Evolutionary conservation across 352 stramenopile genomes (phyloP).

Genomic region (Globisporangium camurandrum): DNA sequence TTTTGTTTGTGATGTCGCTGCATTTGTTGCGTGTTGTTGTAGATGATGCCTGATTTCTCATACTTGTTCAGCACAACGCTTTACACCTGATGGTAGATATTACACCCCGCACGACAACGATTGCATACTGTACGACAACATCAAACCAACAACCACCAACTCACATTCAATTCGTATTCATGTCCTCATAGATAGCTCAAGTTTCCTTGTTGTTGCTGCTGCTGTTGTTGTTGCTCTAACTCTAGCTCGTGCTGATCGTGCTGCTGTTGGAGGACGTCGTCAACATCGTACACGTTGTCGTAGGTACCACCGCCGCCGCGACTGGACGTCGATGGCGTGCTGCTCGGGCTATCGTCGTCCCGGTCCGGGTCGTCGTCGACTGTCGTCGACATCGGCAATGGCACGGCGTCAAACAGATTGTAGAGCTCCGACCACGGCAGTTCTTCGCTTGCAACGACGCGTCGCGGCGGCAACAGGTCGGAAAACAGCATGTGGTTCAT

Average conservation of each 20-base stretch:
- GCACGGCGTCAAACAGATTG: constrained; percentile 62
- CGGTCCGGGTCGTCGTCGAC: constrained; percentile 49
- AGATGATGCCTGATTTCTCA: too few species aligned
- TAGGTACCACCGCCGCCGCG: constrained; percentile 11
- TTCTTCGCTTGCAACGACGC: constrained; percentile 64
- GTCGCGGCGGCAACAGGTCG: constrained; percentile 39
- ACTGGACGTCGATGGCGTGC: constrained; percentile 15
- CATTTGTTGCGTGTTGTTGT: too few species aligned
- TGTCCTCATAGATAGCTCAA: not conserved
- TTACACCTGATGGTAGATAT: too few species aligned
- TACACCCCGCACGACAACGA: too few species aligned
- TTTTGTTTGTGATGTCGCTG: too few species aligned
- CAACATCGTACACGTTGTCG: constrained; percentile 12
- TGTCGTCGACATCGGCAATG: constrained; percentile 24
- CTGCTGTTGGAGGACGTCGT: constrained; percentile 8
- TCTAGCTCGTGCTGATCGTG: too few species aligned
- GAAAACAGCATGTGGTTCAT: constrained; percentile 62
- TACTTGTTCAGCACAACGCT: too few species aligned
- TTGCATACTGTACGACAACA: too few species aligned
- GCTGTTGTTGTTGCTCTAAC: constrained; percentile 5
- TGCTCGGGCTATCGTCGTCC: constrained; percentile 38
- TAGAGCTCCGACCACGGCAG: constrained; percentile 79
- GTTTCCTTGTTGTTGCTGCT: not conserved
- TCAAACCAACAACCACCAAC: too few species aligned
- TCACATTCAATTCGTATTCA: too few species aligned